Percentiles rank a stretch among this genome's conserved stretches.
Conservation (phyloP, 2,329 filamentous ascomycete genomes). For the Ilyonectria destructans region DNA sequence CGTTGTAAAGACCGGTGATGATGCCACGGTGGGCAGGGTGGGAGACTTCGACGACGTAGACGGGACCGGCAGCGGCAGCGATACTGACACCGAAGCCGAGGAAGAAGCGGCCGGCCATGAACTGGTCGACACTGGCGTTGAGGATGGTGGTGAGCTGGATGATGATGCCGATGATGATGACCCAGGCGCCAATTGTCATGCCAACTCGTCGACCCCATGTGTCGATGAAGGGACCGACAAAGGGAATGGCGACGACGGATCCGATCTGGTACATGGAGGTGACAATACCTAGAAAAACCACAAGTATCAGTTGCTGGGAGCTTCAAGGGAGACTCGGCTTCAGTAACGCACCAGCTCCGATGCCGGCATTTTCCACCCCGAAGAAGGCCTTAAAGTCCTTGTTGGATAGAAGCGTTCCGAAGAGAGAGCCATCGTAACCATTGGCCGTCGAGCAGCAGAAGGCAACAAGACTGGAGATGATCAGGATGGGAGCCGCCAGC, state of each 20-base stretch:
- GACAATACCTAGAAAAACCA: conserved; percentile 41
- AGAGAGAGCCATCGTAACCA: conserved; percentile 66
- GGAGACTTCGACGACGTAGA: conserved; percentile 64
- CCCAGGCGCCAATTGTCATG: conserved; percentile 62
- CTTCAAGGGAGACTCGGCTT: too few species aligned
- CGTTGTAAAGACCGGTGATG: conserved; percentile 71
- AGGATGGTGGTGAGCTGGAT: conserved; percentile 60
- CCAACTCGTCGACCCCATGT: conserved; percentile 64
- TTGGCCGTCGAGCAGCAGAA: conserved; percentile 52
- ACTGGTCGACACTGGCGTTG: conserved; percentile 55
- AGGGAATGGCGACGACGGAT: conserved; percentile 64
- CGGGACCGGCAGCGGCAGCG: conserved; percentile 63
- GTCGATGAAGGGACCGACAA: conserved; percentile 65
- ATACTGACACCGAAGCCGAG: conserved; percentile 72
- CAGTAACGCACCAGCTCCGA: conserved; percentile 40
- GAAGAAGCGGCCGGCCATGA: conserved; percentile 72
- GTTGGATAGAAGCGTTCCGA: conserved; percentile 64
- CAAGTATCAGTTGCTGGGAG: not conserved
- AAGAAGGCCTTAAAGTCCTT: conserved; percentile 66
- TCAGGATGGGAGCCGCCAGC: conserved; percentile 37
- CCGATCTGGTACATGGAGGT: conserved; percentile 67
- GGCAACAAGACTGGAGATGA: conserved; percentile 46
- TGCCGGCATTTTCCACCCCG: conserved; percentile 47
- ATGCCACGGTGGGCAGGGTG: conserved; percentile 64
- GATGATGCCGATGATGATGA: conserved; percentile 63